Conservation (phyloP, 768 basidiomycete species). For the Auricularia heimuer region DNA sequence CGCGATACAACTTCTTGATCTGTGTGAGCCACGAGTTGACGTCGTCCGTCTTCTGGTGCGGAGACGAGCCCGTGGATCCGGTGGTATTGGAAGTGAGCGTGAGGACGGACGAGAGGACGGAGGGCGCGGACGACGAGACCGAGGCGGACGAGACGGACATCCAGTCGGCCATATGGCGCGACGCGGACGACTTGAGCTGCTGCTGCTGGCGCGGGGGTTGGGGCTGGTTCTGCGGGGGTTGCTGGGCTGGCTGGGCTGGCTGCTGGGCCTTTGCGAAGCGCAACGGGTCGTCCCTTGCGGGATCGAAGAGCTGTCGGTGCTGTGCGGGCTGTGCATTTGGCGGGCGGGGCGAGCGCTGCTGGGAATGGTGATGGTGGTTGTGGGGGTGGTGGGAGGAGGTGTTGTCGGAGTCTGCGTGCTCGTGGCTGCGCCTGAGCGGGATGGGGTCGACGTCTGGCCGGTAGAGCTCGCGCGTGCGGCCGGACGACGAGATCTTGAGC, state of each 20-base stretch:
- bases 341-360: constrained; percentile 21
- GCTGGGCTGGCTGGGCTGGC: constrained; percentile 15
- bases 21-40: constrained; percentile 61
- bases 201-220: constrained; percentile 26
- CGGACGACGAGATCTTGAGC: constrained; percentile 47
- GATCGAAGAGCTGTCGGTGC: constrained; percentile 67
- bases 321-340: constrained; percentile 17
- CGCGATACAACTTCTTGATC: constrained; percentile 76
- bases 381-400: constrained; percentile 38
- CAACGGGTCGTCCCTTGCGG: constrained; percentile 83
- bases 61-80: constrained; percentile 41
- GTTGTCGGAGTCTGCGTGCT: constrained; percentile 56
- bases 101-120: constrained; percentile 14
- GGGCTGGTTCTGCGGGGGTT: constrained; percentile 38
- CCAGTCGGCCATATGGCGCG: constrained; percentile 34
- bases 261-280: constrained; percentile 60
- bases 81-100: constrained; percentile 14
- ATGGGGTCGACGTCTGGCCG: constrained; percentile 66
- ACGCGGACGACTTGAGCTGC: constrained; percentile 6
- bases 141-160: constrained; percentile 68
- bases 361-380: constrained; percentile 24
- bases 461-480: constrained; percentile 41
- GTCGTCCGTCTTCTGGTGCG: constrained; percentile 31
- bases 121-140: constrained; percentile 48
- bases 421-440: constrained; percentile 48